Evolutionary conservation across 2,329 filamentous ascomycete species (phyloP).

Genomic region (Neonectria faginata): DNA sequence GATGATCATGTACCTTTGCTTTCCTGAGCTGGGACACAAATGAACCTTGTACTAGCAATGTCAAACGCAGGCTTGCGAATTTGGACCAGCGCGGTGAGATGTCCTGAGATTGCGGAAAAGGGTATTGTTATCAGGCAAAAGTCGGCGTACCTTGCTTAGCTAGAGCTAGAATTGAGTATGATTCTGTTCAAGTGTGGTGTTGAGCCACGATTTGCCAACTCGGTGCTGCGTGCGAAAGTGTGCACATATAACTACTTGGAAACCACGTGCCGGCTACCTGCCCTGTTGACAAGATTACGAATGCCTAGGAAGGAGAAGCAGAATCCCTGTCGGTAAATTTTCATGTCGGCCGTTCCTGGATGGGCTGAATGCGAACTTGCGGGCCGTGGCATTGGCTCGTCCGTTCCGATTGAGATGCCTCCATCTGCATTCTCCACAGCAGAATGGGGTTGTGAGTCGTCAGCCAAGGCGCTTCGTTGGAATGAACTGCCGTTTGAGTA

Average conservation of each 20-base stretch:
- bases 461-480: conserved; percentile 8
- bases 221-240: no score
- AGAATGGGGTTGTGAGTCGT: conserved; percentile 20
- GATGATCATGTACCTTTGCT: conserved; percentile 13
- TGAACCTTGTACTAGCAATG: conserved; percentile 8
- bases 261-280: neutral
- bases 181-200: neutral
- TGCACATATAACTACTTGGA: neutral
- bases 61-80: conserved; percentile 1
- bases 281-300: neutral
- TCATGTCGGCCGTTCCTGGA: neutral
- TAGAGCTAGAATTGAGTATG: neutral
- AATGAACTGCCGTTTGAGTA: conserved; percentile 11
- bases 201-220: neutral
- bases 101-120: conserved; percentile 11
- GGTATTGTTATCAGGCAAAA: conserved; percentile 6
- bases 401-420: conserved; percentile 13
- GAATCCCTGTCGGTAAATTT: neutral
- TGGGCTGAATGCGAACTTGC: neutral
- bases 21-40: conserved; percentile 5
- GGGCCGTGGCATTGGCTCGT: neutral
- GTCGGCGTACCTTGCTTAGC: neutral
- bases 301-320: neutral
- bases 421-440: conserved; percentile 20
- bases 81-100: conserved; percentile 5